Percentiles rank a stretch among this genome's conserved stretches.
Conservation (phyloP, 2,329 filamentous ascomycete species). For the Microsporum audouinii region DNA sequence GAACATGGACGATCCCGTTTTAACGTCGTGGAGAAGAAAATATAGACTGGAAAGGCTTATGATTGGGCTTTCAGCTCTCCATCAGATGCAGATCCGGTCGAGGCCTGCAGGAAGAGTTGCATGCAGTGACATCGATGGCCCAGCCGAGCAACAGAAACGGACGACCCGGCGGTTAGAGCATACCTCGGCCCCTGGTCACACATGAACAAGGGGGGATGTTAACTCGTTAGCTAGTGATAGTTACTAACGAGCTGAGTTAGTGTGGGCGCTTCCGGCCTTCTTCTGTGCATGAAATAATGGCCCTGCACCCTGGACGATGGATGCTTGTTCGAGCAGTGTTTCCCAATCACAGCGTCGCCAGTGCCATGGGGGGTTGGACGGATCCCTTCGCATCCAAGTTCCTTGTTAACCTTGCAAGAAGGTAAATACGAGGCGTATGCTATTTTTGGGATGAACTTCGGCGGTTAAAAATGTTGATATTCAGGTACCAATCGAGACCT, state of each 20-base stretch:
- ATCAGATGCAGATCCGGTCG: neutral
- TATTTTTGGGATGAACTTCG: neutral
- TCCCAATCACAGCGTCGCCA: neutral
- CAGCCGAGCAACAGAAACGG: neutral
- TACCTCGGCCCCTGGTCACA: neutral
- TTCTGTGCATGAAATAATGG: conserved; percentile 1
- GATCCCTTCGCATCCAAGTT: neutral
- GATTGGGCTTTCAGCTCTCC: neutral
- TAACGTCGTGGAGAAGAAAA: neutral
- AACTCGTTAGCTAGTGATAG: too few relatives aligned
- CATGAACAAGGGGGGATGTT: neutral
- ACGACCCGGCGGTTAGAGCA: neutral
- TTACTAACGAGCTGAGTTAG: neutral
- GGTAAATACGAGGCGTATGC: neutral
- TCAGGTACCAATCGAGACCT: conserved; percentile 2
- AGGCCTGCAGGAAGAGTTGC: neutral
- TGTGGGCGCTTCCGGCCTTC: neutral
- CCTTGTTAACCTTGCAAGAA: neutral
- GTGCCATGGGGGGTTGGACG: neutral
- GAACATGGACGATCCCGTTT: neutral
- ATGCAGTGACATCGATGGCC: neutral
- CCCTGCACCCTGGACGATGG: neutral
- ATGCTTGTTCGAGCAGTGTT: neutral
- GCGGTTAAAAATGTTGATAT: conserved; percentile 1
- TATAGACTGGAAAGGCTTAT: neutral